A percentile compares a stretch with the other conserved stretches of the same genome.
These are phyloP conservation scores for Collybia nuda DNA, from an alignment of 768 basidiomycete species.

Conservation along the genomic window DNA sequence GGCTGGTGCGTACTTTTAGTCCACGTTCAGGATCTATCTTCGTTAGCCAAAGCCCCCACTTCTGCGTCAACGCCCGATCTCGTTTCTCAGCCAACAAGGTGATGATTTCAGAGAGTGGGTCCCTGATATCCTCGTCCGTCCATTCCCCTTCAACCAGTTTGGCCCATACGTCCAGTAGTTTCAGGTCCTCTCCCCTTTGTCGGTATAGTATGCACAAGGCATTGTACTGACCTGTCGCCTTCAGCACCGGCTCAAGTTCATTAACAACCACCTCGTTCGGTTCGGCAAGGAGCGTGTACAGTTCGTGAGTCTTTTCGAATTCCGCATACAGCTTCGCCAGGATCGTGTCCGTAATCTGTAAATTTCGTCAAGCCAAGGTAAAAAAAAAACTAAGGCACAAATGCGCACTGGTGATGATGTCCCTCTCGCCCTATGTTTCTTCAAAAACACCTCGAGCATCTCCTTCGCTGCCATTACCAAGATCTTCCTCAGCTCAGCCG, in stretches of 20 bases:
- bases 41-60: conserved; percentile 83
- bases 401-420: too few species aligned
- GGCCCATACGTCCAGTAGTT: conserved; percentile 66
- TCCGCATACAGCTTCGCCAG: conserved; percentile 73
- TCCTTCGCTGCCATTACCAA: conserved; percentile 65
- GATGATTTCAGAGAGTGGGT: conserved; percentile 65
- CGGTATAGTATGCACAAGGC: conserved; percentile 63
- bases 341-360: conserved; percentile 78
- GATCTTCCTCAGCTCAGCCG: conserved; percentile 65
- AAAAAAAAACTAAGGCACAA: background rate
- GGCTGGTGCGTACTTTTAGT: conserved; percentile 51
- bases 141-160: conserved; percentile 70
- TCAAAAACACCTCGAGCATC: conserved; percentile 73
- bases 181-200: conserved; percentile 53
- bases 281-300: conserved; percentile 55
- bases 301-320: conserved; percentile 58
- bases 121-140: conserved; percentile 59
- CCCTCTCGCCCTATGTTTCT: conserved; percentile 50
- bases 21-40: conserved; percentile 68
- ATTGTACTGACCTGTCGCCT: conserved; percentile 51
- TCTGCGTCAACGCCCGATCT: conserved; percentile 61
- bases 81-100: conserved; percentile 53
- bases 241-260: conserved; percentile 64
- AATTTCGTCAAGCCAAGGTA: background rate
- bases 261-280: conserved; percentile 50